phyloP scores from a whole-genome alignment of 1,284 basidiomycete genomes.

The Cryptococcus floricola region DNA sequence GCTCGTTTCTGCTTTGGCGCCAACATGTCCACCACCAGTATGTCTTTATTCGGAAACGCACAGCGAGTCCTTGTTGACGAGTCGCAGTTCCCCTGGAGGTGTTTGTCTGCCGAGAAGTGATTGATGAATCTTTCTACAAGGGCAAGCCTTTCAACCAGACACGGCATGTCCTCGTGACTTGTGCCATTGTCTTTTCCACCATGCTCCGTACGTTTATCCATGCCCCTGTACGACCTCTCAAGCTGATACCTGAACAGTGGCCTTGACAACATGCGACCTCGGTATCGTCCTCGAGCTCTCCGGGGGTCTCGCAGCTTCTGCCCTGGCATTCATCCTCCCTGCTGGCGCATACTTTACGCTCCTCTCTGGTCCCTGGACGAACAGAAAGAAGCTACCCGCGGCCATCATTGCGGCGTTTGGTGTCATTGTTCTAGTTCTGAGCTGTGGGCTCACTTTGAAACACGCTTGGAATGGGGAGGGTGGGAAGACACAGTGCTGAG shows the following conservation, averaged over 20 bases:
- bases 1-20: conserved; percentile 92
- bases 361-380: conserved; percentile 60
- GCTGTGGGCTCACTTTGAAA: conserved; percentile 65
- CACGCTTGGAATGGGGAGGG: conserved; percentile 73
- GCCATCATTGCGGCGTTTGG: conserved; percentile 71
- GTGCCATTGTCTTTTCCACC: conserved; percentile 72
- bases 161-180: conserved; percentile 88
- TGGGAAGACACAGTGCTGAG: conserved; percentile 33
- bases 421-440: conserved; percentile 69
- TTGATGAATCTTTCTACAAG: conserved; percentile 90
- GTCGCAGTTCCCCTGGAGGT: conserved; percentile 42
- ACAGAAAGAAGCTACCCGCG: conserved; percentile 68
- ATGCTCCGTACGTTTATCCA: conserved; percentile 63
- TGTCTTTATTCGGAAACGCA: not conserved
- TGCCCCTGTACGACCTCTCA: not conserved
- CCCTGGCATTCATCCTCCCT: conserved; percentile 91
- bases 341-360: conserved; percentile 82
- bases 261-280: conserved; percentile 90
- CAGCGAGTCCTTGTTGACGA: conserved; percentile 35
- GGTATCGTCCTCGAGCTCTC: conserved; percentile 97
- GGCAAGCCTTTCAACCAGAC: conserved; percentile 72
- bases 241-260: conserved; percentile 55
- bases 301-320: conserved; percentile 88
- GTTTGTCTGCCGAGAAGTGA: conserved; percentile 58
- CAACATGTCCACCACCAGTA: conserved; percentile 92